A percentile compares a stretch with the other conserved stretches of the same genome.
Evolutionary conservation across 148 eudicot genomes (phyloP).

Genomic region (Rhododendron molle): DNA sequence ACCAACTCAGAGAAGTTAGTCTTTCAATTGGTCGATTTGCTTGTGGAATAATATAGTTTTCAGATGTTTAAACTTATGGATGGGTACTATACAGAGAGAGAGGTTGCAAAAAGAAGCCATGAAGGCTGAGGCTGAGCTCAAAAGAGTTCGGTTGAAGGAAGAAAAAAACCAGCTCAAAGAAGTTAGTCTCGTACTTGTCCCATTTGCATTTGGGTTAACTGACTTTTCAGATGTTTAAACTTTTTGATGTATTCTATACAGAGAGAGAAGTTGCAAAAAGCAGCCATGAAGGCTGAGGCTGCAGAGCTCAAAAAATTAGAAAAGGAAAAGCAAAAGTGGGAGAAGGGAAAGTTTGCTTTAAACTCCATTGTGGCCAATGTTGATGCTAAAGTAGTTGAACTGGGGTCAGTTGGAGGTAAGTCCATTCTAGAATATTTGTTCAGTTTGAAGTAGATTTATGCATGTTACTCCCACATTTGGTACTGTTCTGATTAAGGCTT

Average conservation of each 20-base stretch:
- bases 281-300: conserved; percentile 75
- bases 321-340: conserved; percentile 76
- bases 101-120: conserved; percentile 58
- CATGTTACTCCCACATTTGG: background rate
- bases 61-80: conserved; percentile 5
- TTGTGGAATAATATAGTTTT: conserved; percentile 4
- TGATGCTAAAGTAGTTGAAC: conserved; percentile 66
- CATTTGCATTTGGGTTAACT: conserved; percentile 6
- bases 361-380: conserved; percentile 68
- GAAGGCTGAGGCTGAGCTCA: conserved; percentile 78
- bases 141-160: conserved; percentile 48
- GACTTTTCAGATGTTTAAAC: background rate
- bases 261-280: conserved; percentile 72
- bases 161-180: background rate
- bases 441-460: background rate
- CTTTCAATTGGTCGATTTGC: conserved; percentile 4
- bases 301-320: conserved; percentile 52
- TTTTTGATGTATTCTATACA: conserved; percentile 22
- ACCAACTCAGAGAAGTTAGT: conserved; percentile 29
- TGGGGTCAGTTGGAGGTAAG: conserved; percentile 80
- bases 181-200: conserved; percentile 34
- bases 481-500: conserved; percentile 11
- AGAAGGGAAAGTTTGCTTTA: conserved; percentile 61
- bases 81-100: conserved; percentile 49
- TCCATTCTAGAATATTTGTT: conserved; percentile 4